These are phyloP conservation scores for Pseudogymnoascus sp. DNA, from an alignment of 2,329 filamentous ascomycete genomes.

Conservation along the genomic window DNA sequence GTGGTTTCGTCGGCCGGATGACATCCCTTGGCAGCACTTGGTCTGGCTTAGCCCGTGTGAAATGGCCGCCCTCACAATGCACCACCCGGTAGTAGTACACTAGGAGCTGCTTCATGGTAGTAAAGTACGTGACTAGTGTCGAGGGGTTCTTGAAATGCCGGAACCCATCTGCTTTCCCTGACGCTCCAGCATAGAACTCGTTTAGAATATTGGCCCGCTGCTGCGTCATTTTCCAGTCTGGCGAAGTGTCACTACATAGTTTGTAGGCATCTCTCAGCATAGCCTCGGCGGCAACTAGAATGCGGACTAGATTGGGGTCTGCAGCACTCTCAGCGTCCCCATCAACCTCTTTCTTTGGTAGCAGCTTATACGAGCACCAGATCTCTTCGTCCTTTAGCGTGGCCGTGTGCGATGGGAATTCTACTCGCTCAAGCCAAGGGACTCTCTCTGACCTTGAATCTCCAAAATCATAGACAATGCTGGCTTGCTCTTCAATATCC, in stretches of 20 bases:
- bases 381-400: constrained; percentile 14
- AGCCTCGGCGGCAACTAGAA: constrained; percentile 11
- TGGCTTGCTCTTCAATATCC: background rate
- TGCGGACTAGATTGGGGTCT: constrained; percentile 12
- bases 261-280: constrained; percentile 13
- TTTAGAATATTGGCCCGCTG: constrained; percentile 14
- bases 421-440: constrained; percentile 10
- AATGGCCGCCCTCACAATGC: constrained; percentile 9
- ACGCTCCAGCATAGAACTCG: constrained; percentile 12
- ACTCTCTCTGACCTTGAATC: constrained; percentile 12
- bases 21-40: background rate
- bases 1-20: background rate
- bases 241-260: constrained; percentile 13
- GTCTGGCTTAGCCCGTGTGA: background rate
- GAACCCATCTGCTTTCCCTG: constrained; percentile 10
- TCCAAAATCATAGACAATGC: constrained; percentile 11
- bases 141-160: constrained; percentile 12
- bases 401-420: constrained; percentile 7
- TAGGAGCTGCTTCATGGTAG: constrained; percentile 14
- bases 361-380: constrained; percentile 13
- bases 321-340: background rate
- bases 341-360: constrained; percentile 12
- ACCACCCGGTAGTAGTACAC: constrained; percentile 14
- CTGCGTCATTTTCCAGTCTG: constrained; percentile 14
- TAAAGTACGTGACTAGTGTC: constrained; percentile 14